Percentiles rank a stretch among this genome's conserved stretches.
Conservation (phyloP, 129 eudicot genomes). For the Chrysanthemum makinoi region DNA sequence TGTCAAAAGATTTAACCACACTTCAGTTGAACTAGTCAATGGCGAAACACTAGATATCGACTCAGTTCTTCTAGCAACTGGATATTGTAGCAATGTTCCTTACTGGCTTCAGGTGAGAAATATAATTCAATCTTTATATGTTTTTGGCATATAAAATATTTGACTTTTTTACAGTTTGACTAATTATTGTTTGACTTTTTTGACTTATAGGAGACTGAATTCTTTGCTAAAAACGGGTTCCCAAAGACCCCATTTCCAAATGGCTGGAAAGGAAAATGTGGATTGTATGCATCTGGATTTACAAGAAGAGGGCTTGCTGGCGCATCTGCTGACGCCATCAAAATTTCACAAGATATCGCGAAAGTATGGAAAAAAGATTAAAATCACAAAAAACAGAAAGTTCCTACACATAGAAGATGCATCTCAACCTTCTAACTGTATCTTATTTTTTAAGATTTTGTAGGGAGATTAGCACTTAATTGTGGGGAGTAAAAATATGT, state of each 20-base stretch:
- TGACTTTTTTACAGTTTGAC: conserved; percentile 14
- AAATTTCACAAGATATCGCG: conserved; percentile 71
- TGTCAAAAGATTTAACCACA: conserved; percentile 52
- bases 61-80: conserved; percentile 84
- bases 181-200: conserved; percentile 18
- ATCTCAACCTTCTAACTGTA: conserved; percentile 49
- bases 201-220: conserved; percentile 61
- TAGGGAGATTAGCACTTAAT: conserved; percentile 7
- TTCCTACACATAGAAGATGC: conserved; percentile 78
- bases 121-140: conserved; percentile 22
- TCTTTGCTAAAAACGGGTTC: conserved; percentile 75
- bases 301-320: conserved; percentile 94
- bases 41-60: conserved; percentile 66
- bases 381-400: conserved; percentile 62
- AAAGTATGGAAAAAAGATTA: conserved; percentile 70
- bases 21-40: conserved; percentile 58
- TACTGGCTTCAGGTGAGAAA: conserved; percentile 86
- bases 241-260: conserved; percentile 80
- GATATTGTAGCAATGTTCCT: conserved; percentile 88
- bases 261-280: conserved; percentile 88
- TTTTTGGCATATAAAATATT: neutral
- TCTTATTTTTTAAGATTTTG: neutral
- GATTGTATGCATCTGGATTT: conserved; percentile 88
- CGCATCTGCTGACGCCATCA: conserved; percentile 75
- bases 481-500: conserved; percentile 24